Evolutionary conservation across 2,329 filamentous ascomycete species (phyloP), one percentile per base, ranked within the genome.

Genomic region (Sporothrix humicola): DNA sequence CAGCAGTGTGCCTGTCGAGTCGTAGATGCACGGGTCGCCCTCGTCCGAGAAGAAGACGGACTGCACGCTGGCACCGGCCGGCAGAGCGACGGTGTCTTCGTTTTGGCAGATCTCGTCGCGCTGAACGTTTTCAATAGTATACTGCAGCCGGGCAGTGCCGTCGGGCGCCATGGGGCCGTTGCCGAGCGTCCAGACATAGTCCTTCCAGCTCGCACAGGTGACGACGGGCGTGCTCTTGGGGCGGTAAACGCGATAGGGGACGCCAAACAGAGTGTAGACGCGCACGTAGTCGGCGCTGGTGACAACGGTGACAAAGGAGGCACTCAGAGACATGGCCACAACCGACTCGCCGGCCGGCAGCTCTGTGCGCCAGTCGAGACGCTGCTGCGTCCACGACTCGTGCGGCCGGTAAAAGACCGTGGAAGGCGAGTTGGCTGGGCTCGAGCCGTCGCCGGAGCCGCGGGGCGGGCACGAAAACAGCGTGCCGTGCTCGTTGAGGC

Each of bases 1-100:
- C 13, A 98, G 87, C 1, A 99, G 86, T 0, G 95, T 94, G 56
- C 97, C 96, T 1, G 93, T 93, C 5, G 93, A 94, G 81, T 98
- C 96, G 82, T 98, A 99, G 74, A 98, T 95, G 81, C 94, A 98
- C 7, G 96, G 96, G 78, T 99, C 95, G n/a, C 96, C 96, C 74
- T 88, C 89, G 79, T 97, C 93, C 15, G 94, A 97, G 82, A 97
- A 99, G 85, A 98, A 97, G 54, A 97, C 91, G 74, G 89, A 94
- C 78, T 91, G 91, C 31, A 98, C 83, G 1, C 89, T 91, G 5
- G 89, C 90, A 5, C 91, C 91, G 68, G 92, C 89, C 0, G 93
- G 90, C 3, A 99, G 85, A 1, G 96, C 94, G 3, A 99, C 91
- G 0, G 93, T 91, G 79, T 99, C 97, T 79, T 98, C 94, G 77